phyloP scores from a whole-genome alignment of 805 yeast species.

The Geotrichum ghanense region DNA sequence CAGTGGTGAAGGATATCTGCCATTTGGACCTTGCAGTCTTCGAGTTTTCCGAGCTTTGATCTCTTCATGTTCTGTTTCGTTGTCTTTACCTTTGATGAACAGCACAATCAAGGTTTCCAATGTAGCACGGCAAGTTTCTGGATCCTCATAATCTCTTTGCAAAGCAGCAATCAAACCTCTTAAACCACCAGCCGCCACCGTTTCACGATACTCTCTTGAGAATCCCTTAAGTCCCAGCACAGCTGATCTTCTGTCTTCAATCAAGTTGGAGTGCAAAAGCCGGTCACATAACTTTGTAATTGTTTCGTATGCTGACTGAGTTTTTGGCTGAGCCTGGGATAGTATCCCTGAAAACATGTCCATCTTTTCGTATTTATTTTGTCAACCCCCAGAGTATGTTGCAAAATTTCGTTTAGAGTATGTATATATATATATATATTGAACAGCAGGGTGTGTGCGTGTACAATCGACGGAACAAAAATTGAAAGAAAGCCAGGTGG shows the following conservation, averaged over 20 bases:
- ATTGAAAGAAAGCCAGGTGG: no score
- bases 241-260: constrained; percentile 85
- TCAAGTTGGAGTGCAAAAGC: constrained; percentile 64
- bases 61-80: constrained; percentile 34
- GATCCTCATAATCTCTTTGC: constrained; percentile 54
- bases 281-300: constrained; percentile 85
- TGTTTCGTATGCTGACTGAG: constrained; percentile 63
- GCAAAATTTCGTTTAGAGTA: no score
- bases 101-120: constrained; percentile 77
- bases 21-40: constrained; percentile 65
- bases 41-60: constrained; percentile 32
- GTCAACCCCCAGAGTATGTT: no score
- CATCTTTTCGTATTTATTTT: no score
- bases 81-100: constrained; percentile 53
- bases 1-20: constrained; percentile 68
- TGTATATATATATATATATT: no score
- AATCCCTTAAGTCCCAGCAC: constrained; percentile 81
- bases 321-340: constrained; percentile 35
- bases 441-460: no score
- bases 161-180: constrained; percentile 61
- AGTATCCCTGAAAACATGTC: constrained; percentile 28
- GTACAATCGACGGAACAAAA: no score
- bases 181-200: constrained; percentile 79
- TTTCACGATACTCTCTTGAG: constrained; percentile 78
- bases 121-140: constrained; percentile 62